These are phyloP conservation scores for Thalassiosira profunda DNA, from an alignment of 108 stramenopile species.

Conservation along the genomic window DNA sequence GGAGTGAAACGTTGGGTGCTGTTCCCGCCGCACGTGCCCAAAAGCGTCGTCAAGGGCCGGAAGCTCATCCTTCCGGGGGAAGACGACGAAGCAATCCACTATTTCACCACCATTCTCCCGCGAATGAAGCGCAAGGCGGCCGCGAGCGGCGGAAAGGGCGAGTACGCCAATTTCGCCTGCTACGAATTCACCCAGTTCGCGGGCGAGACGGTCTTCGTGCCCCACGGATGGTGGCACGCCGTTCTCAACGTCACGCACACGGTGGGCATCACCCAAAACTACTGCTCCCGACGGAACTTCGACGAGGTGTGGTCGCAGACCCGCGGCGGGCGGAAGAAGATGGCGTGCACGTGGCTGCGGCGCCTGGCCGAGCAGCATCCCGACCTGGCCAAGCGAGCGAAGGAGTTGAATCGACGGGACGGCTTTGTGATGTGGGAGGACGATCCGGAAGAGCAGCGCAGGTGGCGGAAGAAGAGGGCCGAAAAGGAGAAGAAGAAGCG, in stretches of 20 bases:
- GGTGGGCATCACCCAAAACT: conserved; percentile 98
- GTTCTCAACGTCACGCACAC: conserved; percentile 97
- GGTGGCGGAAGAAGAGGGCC: conserved; percentile 39
- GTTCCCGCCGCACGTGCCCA: conserved; percentile 94
- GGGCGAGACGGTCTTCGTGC: conserved; percentile 97
- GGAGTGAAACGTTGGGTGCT: conserved; percentile 98
- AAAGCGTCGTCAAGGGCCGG: conserved; percentile 88
- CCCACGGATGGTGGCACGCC: conserved; percentile 99
- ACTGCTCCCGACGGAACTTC: conserved; percentile 93
- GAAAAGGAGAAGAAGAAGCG: conserved; percentile 50
- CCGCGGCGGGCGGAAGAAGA: conserved; percentile 91
- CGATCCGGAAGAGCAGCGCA: conserved; percentile 49
- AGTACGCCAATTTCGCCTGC: conserved; percentile 78
- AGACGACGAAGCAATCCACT: conserved; percentile 99
- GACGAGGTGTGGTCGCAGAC: conserved; percentile 94
- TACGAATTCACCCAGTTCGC: conserved; percentile 97
- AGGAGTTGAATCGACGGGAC: conserved; percentile 82
- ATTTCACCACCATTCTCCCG: conserved; percentile 93
- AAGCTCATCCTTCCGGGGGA: conserved; percentile 74
- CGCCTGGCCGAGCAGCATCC: conserved; percentile 70
- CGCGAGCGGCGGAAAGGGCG: conserved; percentile 14
- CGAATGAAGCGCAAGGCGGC: conserved; percentile 86
- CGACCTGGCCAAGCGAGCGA: conserved; percentile 79
- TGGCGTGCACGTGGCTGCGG: conserved; percentile 94
- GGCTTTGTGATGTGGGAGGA: conserved; percentile 92